A percentile compares a stretch with the other conserved stretches of the same genome.
Evolutionary conservation across 177 flowering plant genomes (phyloP).

Genomic region (Vitis hybrid): DNA sequence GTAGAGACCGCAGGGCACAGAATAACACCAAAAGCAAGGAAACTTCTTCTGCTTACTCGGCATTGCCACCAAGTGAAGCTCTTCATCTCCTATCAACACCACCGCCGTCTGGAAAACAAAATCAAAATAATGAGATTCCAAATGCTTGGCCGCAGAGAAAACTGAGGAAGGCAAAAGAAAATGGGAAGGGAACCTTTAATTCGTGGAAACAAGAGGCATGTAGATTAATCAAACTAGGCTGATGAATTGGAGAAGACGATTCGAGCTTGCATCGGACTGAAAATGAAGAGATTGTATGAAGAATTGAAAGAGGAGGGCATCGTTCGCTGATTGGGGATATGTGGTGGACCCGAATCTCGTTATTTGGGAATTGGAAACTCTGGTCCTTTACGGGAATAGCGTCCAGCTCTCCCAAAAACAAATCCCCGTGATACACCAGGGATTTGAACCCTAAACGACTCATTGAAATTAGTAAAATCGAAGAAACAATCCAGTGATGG

Average conservation of each 20-base stretch:
- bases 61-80: conserved; percentile 95
- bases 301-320: conserved; percentile 78
- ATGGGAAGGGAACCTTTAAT: conserved; percentile 48
- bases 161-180: neutral
- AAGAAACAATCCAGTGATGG: neutral
- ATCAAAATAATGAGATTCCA: conserved; percentile 1
- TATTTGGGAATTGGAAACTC: conserved; percentile 74
- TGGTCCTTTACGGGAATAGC: conserved; percentile 40
- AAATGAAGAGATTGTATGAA: conserved; percentile 72
- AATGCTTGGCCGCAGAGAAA: neutral
- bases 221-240: conserved; percentile 53
- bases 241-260: conserved; percentile 42
- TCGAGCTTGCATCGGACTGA: conserved; percentile 86
- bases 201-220: conserved; percentile 72
- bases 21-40: conserved; percentile 88
- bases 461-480: conserved; percentile 31
- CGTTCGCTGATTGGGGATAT: conserved; percentile 71
- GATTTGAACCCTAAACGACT: conserved; percentile 69
- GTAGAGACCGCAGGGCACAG: conserved; percentile 65
- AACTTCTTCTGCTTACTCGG: conserved; percentile 74
- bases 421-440: conserved; percentile 67
- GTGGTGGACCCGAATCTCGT: conserved; percentile 79
- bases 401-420: conserved; percentile 71
- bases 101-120: conserved; percentile 73
- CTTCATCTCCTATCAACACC: conserved; percentile 70